A percentile compares a stretch with the other conserved stretches of the same genome.
Conservation (phyloP, 2,329 filamentous ascomycete genomes). For the Nothopassalora personata region DNA sequence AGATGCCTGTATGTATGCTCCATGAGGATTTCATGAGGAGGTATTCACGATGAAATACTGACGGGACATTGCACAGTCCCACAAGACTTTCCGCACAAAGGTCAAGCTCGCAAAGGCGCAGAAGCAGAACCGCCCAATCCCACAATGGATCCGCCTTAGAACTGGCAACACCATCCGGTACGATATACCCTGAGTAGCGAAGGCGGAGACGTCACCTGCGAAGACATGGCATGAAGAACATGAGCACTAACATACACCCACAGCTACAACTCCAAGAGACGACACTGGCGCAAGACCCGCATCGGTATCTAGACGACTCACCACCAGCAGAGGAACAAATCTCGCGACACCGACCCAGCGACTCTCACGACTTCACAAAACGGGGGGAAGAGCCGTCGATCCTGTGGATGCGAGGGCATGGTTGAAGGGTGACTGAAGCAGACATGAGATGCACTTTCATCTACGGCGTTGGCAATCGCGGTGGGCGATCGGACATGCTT, state of each 20-base stretch:
- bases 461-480: constrained; percentile 15
- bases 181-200: constrained; percentile 36
- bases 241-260: constrained; percentile 3
- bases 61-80: constrained; percentile 59
- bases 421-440: constrained; percentile 11
- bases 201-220: background rate
- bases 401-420: constrained; percentile 9
- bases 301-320: constrained; percentile 85
- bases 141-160: constrained; percentile 98
- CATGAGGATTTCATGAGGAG: background rate
- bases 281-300: constrained; percentile 99
- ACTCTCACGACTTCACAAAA: background rate
- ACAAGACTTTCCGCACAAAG: constrained; percentile 99
- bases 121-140: constrained; percentile 99
- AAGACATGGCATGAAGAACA: background rate
- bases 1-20: constrained; percentile 31
- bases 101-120: constrained; percentile 99
- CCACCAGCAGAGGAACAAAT: constrained; percentile 17
- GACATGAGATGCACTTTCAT: constrained; percentile 4
- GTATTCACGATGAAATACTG: constrained; percentile 1
- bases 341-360: constrained; percentile 10
- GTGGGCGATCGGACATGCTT: constrained; percentile 13
- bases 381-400: constrained; percentile 4
- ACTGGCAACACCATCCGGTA: constrained; percentile 99
- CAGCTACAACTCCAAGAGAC: constrained; percentile 99